Evolutionary conservation across 345 rosid genomes (phyloP).

Genomic region (Eucalyptus regnans): DNA sequence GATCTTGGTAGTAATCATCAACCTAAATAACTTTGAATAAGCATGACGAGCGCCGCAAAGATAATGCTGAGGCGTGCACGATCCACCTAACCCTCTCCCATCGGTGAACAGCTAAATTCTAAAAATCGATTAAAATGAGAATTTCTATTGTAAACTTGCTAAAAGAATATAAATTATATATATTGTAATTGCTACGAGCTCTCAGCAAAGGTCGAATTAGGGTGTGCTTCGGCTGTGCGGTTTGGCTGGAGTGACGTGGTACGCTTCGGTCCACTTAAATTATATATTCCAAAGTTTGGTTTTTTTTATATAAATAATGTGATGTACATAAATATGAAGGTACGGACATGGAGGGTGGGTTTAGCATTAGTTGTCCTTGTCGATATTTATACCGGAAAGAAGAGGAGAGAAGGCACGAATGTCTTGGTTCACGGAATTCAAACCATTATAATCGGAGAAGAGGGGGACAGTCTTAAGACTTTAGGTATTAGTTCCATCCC

Average conservation of each 20-base stretch:
- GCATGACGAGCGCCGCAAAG: neutral
- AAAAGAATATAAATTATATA: neutral
- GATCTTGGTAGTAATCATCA: neutral
- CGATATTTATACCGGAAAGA: neutral
- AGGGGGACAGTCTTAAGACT: neutral
- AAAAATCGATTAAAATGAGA: neutral
- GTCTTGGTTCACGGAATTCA: neutral
- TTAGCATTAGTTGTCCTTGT: neutral
- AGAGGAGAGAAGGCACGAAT: neutral
- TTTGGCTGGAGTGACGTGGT: neutral
- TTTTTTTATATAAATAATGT: neutral
- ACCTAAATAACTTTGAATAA: neutral
- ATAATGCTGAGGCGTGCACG: neutral
- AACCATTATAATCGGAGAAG: neutral
- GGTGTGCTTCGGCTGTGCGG: neutral
- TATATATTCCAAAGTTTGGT: neutral
- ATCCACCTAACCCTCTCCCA: neutral
- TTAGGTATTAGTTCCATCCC: neutral
- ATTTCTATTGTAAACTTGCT: neutral
- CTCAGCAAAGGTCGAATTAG: neutral
- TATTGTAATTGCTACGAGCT: neutral
- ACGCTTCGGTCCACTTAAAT: neutral
- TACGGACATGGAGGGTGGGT: neutral
- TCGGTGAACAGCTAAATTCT: neutral
- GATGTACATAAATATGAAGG: neutral